phyloP scores from a whole-genome alignment of 306 rosid species.

The Sechiopsis laciniata region DNA sequence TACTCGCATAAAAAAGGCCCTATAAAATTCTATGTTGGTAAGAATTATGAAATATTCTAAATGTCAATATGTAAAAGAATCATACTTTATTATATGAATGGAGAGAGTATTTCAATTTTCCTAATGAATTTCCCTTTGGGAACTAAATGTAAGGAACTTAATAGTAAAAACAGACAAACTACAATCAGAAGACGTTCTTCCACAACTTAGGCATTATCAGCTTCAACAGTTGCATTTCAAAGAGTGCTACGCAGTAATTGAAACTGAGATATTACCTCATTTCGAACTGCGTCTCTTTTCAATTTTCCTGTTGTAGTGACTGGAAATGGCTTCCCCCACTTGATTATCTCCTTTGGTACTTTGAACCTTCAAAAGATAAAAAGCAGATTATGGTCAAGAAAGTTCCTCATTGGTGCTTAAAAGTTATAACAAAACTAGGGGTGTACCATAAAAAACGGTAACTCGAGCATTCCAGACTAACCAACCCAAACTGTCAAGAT shows the following conservation, averaged over 20 bases:
- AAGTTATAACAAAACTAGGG: not conserved
- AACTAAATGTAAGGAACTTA: not conserved
- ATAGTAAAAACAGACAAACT: not conserved
- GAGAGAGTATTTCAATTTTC: not conserved
- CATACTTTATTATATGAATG: not conserved
- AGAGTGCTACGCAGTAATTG: slow-evolving; percentile 47
- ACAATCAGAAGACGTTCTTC: not conserved
- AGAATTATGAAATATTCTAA: not conserved
- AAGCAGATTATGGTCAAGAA: not conserved
- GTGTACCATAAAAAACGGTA: too few relatives aligned
- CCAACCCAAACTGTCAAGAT: too few relatives aligned
- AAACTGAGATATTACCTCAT: slow-evolving; percentile 39
- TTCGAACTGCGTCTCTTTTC: slow-evolving; percentile 48
- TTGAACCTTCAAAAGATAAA: slow-evolving; percentile 56
- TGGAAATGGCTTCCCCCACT: slow-evolving; percentile 71
- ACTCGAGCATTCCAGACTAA: too few relatives aligned
- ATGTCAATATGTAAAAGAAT: not conserved
- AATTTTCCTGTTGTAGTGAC: slow-evolving; percentile 61
- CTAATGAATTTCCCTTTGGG: not conserved
- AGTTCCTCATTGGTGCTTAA: not conserved
- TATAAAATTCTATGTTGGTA: too few relatives aligned
- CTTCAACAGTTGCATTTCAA: slow-evolving; percentile 29
- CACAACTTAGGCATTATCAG: not conserved
- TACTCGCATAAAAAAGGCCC: too few relatives aligned
- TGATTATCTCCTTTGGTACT: slow-evolving; percentile 54